Percentiles rank a stretch among this genome's conserved stretches.
Evolutionary conservation across 2,329 filamentous ascomycete species (phyloP).

Genomic region (Hypoxylon sp.): DNA sequence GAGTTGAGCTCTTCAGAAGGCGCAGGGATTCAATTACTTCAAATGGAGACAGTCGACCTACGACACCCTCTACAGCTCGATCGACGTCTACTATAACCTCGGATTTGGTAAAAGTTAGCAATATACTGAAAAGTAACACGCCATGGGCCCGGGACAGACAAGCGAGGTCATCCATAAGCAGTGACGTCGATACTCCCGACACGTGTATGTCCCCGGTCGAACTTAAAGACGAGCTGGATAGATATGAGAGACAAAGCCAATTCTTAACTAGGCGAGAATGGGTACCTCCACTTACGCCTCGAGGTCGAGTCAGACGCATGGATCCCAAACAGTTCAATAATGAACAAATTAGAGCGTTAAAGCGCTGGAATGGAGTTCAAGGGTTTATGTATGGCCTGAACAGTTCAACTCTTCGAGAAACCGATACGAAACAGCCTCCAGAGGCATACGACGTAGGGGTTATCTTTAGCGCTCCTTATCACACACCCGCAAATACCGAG

Average conservation of each 20-base stretch:
- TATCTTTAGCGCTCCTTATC: slow-evolving; percentile 46
- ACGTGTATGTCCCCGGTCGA: slow-evolving; percentile 2
- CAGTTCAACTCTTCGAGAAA: slow-evolving; percentile 33
- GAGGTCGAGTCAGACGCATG: slow-evolving; percentile 17
- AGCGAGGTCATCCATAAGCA: not conserved
- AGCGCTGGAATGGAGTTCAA: slow-evolving; percentile 30
- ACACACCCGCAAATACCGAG: slow-evolving; percentile 25
- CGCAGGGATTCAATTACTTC: slow-evolving; percentile 29
- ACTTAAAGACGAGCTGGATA: slow-evolving; percentile 21
- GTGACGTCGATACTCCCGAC: not conserved
- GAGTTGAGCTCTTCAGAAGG: slow-evolving; percentile 32
- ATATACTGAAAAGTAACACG: not conserved
- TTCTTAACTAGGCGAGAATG: slow-evolving; percentile 21
- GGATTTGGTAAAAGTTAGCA: not conserved
- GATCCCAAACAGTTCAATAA: slow-evolving; percentile 23
- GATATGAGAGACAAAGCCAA: slow-evolving; percentile 9
- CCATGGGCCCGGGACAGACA: not conserved
- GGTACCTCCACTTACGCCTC: slow-evolving; percentile 21
- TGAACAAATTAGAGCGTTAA: slow-evolving; percentile 14
- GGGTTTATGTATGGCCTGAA: slow-evolving; percentile 33
- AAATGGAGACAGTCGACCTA: slow-evolving; percentile 4
- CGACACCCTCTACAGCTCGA: slow-evolving; percentile 2
- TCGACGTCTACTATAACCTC: not conserved
- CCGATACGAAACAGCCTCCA: slow-evolving; percentile 27
- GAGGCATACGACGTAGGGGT: slow-evolving; percentile 35